These are phyloP conservation scores for Coemansia sp. DNA, from an alignment of 192 early-diverging fungal species.

Conservation along the genomic window DNA sequence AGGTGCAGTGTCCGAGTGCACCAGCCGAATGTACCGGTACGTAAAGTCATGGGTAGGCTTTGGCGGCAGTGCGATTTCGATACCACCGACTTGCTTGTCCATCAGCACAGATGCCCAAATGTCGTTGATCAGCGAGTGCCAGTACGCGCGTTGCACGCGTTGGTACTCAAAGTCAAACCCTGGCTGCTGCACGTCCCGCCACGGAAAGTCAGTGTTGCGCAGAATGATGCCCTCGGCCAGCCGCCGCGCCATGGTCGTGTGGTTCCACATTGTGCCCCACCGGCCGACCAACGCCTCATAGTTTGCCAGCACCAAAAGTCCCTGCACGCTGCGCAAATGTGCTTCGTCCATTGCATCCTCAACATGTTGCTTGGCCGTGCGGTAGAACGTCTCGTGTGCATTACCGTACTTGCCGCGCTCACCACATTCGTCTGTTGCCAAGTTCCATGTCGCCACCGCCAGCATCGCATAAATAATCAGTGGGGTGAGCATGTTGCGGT, in stretches of 20 bases:
- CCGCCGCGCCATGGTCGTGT: slow-evolving; percentile 52
- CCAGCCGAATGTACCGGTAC: slow-evolving; percentile 29
- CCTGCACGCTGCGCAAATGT: slow-evolving; percentile 50
- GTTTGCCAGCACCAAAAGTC: slow-evolving; percentile 49
- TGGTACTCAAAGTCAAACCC: slow-evolving; percentile 54
- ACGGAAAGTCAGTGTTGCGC: slow-evolving; percentile 50
- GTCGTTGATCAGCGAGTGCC: slow-evolving; percentile 55
- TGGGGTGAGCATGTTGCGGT: slow-evolving; percentile 52
- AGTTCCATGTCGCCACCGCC: slow-evolving; percentile 49
- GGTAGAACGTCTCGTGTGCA: slow-evolving; percentile 46
- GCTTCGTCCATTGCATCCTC: slow-evolving; percentile 56
- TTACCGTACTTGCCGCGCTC: slow-evolving; percentile 22
- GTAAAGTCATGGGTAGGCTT: slow-evolving; percentile 46
- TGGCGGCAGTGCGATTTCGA: slow-evolving; percentile 41
- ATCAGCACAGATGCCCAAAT: slow-evolving; percentile 52
- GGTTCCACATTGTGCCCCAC: slow-evolving; percentile 56
- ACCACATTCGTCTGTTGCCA: slow-evolving; percentile 34
- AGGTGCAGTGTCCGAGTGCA: slow-evolving; percentile 19
- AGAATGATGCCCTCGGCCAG: slow-evolving; percentile 51
- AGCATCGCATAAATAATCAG: slow-evolving; percentile 53
- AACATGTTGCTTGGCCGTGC: slow-evolving; percentile 44
- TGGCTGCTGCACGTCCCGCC: slow-evolving; percentile 37
- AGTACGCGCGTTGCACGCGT: slow-evolving; percentile 53
- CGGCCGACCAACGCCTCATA: slow-evolving; percentile 53
- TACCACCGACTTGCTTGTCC: slow-evolving; percentile 52